Base-by-base conservation (phyloP, 2,329 filamentous ascomycete genomes). In the Ascochyta lentis region DNA sequence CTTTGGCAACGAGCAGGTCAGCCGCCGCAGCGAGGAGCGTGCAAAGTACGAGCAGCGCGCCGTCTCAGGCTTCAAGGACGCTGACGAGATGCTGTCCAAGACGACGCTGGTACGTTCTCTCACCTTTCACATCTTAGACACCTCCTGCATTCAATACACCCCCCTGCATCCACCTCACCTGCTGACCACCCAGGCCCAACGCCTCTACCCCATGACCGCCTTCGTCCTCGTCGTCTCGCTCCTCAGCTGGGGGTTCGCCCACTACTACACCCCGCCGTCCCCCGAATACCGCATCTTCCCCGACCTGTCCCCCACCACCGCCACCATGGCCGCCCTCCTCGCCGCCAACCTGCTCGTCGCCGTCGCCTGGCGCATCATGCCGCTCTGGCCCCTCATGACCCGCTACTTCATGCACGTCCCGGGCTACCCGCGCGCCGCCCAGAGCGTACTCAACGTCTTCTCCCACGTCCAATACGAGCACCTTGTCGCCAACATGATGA, bases 401-500 rank as follows among this genome's bases (percentile, higher is more conserved):
- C 84, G 80, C 59, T 89, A 89, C 77, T 72, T 74, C 60, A 72
- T 70, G 65, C 68, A 73, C 49, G 63, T 69, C 8, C 72, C 71
- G 10, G 72, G 85, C 6, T 86, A 86, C 47, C 89, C 90, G 8
- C 82, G 82, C 59, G 82, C 89, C 4, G 54, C 85, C 19, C 83
- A 84, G 59, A 73, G 90, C 58, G 67, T 94, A 26, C 84, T 85
- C 31, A 85, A 85, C 62, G 78, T 85, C 45, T 90, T 92, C 77
- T 89, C 87, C 19, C 91, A 95, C 77, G 84, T 89, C 49, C 77
- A 74, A 3, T 61, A 86, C 16, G 67, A 74, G 42, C 91, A 95
- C 53, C 51, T 76, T 3, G 19, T 80, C 23, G 70, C 80, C 38
- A 94, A 94, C 75, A 86, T 90, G 83, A 64, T 82, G 8, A 78